Percentiles rank a stretch among this genome's conserved stretches.
Conservation (phyloP, 2,329 filamentous ascomycete genomes). For the Talaromyces funiculosus region DNA sequence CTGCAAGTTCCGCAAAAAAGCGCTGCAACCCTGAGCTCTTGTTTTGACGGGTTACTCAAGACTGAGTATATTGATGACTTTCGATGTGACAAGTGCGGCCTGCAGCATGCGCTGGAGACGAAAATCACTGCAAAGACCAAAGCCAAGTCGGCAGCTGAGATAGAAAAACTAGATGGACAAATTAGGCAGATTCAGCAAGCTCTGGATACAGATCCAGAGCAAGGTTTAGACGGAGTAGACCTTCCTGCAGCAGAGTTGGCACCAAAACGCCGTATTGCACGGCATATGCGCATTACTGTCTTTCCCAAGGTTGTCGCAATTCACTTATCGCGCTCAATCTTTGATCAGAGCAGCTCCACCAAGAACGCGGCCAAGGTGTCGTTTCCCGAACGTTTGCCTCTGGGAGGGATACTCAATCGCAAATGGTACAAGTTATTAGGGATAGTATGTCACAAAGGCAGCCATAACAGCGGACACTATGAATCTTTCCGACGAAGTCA, state of each 20-base stretch:
- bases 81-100: slow-evolving; percentile 85
- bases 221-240: slow-evolving; percentile 62
- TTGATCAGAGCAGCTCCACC: slow-evolving; percentile 69
- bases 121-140: slow-evolving; percentile 57
- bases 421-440: slow-evolving; percentile 79
- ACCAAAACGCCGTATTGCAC: slow-evolving; percentile 77
- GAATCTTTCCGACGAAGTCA: slow-evolving; percentile 91
- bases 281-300: slow-evolving; percentile 76
- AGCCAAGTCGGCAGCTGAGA: slow-evolving; percentile 50
- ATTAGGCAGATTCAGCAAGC: slow-evolving; percentile 63
- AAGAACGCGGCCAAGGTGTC: slow-evolving; percentile 94
- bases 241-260: slow-evolving; percentile 69
- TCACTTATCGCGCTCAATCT: slow-evolving; percentile 90
- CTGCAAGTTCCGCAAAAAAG: slow-evolving; percentile 80
- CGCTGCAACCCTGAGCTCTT: slow-evolving; percentile 75
- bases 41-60: slow-evolving; percentile 91
- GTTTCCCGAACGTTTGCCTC: slow-evolving; percentile 78
- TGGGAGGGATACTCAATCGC: slow-evolving; percentile 73
- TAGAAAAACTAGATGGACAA: slow-evolving; percentile 49
- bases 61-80: slow-evolving; percentile 96
- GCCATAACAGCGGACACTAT: slow-evolving; percentile 94
- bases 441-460: slow-evolving; percentile 89
- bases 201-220: slow-evolving; percentile 76
- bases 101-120: slow-evolving; percentile 68
- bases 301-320: slow-evolving; percentile 90